A percentile compares a stretch with the other conserved stretches of the same genome.
Evolutionary conservation across 2,329 filamentous ascomycete genomes (phyloP).

Genomic region (Sporothrix curviconia): DNA sequence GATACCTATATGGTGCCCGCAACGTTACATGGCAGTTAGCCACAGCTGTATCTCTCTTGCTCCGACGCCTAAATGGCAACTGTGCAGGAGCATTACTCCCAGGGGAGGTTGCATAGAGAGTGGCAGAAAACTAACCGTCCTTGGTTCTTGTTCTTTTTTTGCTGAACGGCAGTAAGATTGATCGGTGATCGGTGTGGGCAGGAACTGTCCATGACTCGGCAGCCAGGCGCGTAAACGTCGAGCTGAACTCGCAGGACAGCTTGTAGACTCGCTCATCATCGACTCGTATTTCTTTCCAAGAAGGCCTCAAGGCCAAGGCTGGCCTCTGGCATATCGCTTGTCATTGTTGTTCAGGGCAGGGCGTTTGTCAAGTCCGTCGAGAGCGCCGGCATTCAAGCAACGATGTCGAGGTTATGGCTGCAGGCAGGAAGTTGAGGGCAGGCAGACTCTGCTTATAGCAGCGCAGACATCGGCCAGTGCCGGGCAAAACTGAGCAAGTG

Average conservation of each 20-base stretch:
- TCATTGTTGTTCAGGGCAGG: not conserved
- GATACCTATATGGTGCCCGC: constrained; percentile 37
- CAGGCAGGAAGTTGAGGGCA: not conserved
- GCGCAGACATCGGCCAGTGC: not conserved
- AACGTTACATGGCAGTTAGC: constrained; percentile 18
- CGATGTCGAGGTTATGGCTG: not conserved
- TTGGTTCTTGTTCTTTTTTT: constrained; percentile 30
- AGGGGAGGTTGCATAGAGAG: not conserved
- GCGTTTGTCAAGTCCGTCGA: too few relatives aligned
- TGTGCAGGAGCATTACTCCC: too few relatives aligned
- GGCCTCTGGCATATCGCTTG: not conserved
- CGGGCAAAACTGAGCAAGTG: too few relatives aligned
- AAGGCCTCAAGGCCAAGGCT: constrained; percentile 35
- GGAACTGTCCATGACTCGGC: constrained; percentile 47
- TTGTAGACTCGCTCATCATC: constrained; percentile 38
- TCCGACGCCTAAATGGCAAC: not conserved
- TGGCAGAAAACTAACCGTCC: constrained; percentile 40
- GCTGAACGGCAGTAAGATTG: constrained; percentile 44
- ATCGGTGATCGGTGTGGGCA: constrained; percentile 55
- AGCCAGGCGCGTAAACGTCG: constrained; percentile 44
- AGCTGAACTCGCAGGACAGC: constrained; percentile 42
- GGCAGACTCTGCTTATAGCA: not conserved
- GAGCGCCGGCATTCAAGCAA: not conserved
- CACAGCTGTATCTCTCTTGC: not conserved
- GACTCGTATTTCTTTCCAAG: constrained; percentile 44